Conservation (phyloP, 164 flowering plant genomes). For the Kalanchoe fedtschenkoi region DNA sequence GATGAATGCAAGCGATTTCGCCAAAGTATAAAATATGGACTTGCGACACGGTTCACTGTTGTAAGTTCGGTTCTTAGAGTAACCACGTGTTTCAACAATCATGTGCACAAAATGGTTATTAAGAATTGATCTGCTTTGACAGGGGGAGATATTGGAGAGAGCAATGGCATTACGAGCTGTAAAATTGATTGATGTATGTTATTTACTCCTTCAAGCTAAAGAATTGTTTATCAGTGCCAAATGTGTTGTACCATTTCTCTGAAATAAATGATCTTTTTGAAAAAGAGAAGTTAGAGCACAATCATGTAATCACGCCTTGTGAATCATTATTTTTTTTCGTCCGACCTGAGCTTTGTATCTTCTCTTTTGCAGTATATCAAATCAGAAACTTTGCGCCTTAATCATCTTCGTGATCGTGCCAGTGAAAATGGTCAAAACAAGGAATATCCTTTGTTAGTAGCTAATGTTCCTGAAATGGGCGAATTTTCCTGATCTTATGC, state of each 20-base stretch:
- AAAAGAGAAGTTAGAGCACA: background rate
- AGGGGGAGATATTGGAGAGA: slow-evolving; percentile 34
- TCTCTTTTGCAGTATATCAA: slow-evolving; percentile 22
- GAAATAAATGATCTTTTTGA: background rate
- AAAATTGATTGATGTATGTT: slow-evolving; percentile 30
- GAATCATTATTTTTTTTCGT: background rate
- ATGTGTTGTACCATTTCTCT: too few species aligned
- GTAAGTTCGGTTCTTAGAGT: slow-evolving; percentile 15
- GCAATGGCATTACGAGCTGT: slow-evolving; percentile 28
- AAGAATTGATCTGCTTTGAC: slow-evolving; percentile 7
- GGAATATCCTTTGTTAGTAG: slow-evolving; percentile 37
- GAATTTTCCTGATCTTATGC: background rate
- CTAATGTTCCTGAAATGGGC: background rate
- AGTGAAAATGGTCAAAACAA: slow-evolving; percentile 39
- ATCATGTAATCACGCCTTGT: background rate
- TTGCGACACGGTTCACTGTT: slow-evolving; percentile 23
- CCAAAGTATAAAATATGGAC: slow-evolving; percentile 31
- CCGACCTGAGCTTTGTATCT: background rate
- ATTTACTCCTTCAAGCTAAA: too few species aligned
- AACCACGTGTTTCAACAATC: background rate
- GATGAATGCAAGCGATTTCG: slow-evolving; percentile 34
- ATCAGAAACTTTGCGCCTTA: slow-evolving; percentile 24
- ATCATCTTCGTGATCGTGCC: slow-evolving; percentile 38
- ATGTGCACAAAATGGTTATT: background rate
- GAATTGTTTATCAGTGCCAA: too few species aligned